Evolutionary conservation across 352 stramenopile genomes (phyloP).

Genomic region (Elongisporangium prolatum): DNA sequence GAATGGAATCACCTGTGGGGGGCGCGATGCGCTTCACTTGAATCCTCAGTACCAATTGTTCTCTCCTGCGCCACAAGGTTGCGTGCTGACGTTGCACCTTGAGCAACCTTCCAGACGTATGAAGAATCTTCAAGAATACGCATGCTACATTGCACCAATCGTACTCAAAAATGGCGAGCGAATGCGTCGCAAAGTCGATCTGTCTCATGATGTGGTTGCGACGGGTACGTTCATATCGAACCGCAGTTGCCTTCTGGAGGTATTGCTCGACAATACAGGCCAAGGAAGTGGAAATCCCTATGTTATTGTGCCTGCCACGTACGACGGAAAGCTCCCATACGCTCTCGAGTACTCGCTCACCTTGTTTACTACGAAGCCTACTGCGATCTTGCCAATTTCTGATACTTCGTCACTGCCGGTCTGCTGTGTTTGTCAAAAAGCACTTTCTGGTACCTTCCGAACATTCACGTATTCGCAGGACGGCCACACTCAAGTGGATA

Average conservation of each 20-base stretch:
- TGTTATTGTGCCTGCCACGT: slow-evolving; percentile 64
- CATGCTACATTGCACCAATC: slow-evolving; percentile 70
- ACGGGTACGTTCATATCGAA: slow-evolving; percentile 86
- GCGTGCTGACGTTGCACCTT: slow-evolving; percentile 49
- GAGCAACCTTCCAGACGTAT: slow-evolving; percentile 75
- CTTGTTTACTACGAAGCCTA: slow-evolving; percentile 59
- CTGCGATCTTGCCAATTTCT: slow-evolving; percentile 49
- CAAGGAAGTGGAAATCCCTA: slow-evolving; percentile 38
- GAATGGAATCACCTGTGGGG: slow-evolving; percentile 77
- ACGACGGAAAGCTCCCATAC: slow-evolving; percentile 51
- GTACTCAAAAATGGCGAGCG: slow-evolving; percentile 70
- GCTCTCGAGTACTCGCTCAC: slow-evolving; percentile 48
- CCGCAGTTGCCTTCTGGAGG: slow-evolving; percentile 64
- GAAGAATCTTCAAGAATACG: slow-evolving; percentile 72
- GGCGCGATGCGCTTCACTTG: slow-evolving; percentile 75
- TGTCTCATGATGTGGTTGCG: slow-evolving; percentile 70
- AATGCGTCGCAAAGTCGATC: slow-evolving; percentile 72
- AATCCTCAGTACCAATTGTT: slow-evolving; percentile 86
- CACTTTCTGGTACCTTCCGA: slow-evolving; percentile 57
- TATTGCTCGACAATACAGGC: slow-evolving; percentile 28
- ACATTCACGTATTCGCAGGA: slow-evolving; percentile 58
- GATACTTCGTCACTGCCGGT: slow-evolving; percentile 57
- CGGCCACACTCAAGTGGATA: slow-evolving; percentile 53
- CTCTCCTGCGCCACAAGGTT: slow-evolving; percentile 46
- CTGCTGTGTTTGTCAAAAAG: slow-evolving; percentile 61